phyloP scores from a whole-genome alignment of 176 grass and related monocot species.

The Triticum dicoccoides region DNA sequence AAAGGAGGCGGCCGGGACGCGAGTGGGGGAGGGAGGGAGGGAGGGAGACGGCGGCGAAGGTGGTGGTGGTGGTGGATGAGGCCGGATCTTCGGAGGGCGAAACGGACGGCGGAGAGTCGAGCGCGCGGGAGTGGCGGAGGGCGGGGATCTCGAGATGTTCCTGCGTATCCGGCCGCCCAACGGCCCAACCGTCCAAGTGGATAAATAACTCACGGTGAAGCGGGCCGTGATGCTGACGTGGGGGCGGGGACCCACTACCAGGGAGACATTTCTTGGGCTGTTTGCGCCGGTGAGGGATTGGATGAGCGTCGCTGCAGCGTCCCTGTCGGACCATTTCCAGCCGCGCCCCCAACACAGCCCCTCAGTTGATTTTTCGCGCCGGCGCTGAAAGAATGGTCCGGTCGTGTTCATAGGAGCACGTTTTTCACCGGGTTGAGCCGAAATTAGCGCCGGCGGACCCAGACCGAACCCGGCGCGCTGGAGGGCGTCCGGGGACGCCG shows the following conservation, averaged over 20 bases:
- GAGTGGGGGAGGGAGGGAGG: neutral
- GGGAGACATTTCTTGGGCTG: neutral
- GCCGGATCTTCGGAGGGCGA: conserved; percentile 10
- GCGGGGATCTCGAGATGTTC: conserved; percentile 18
- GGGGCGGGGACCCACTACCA: neutral
- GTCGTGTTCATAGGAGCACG: too few relatives aligned
- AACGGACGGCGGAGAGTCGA: conserved; percentile 42
- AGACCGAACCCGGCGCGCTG: too few relatives aligned
- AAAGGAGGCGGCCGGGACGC: conserved; percentile 33
- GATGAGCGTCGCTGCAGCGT: conserved; percentile 2
- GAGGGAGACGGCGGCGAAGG: neutral
- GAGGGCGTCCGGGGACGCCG: too few relatives aligned
- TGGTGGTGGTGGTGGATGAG: conserved; percentile 20
- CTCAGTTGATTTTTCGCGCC: too few relatives aligned
- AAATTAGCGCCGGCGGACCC: too few relatives aligned
- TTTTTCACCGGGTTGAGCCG: too few relatives aligned
- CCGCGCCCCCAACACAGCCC: too few relatives aligned
- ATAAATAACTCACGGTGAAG: conserved; percentile 31
- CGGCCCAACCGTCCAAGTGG: conserved; percentile 41
- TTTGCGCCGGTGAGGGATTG: neutral
- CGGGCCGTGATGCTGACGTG: conserved; percentile 36
- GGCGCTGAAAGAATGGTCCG: neutral
- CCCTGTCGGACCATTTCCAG: neutral
- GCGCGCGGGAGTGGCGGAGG: conserved; percentile 29
- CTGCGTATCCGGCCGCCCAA: neutral